Percentiles rank a stretch among this genome's conserved stretches.
Conservation (phyloP, 208 protist genomes). For the Trypanosoma cruzi region DNA sequence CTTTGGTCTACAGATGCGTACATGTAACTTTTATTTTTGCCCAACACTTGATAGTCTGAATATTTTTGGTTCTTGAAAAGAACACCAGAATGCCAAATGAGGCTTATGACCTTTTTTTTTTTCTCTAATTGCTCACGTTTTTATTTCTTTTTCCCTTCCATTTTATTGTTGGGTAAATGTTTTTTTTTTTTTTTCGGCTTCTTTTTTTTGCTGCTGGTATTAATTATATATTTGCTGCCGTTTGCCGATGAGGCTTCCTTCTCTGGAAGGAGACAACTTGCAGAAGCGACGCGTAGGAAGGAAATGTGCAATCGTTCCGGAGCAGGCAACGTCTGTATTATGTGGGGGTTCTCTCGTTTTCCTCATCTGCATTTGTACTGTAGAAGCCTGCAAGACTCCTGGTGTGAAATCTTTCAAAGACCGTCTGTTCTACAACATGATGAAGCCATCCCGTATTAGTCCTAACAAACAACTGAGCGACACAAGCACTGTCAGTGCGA, state of each 20-base stretch:
- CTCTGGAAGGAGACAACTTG: no score
- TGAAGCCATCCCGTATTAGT: constrained; percentile 5
- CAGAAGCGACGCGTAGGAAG: not conserved
- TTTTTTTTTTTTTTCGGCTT: not conserved
- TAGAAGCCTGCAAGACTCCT: constrained; percentile 24
- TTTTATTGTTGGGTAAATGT: not conserved
- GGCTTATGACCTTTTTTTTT: constrained; percentile 15
- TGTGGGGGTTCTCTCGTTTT: not conserved
- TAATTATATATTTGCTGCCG: not conserved
- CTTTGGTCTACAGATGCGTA: not conserved
- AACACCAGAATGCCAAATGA: no score
- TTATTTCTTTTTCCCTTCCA: constrained; percentile 8
- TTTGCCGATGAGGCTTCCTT: no score
- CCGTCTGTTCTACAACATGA: not conserved
- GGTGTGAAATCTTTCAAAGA: not conserved
- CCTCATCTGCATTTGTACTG: constrained; percentile 13
- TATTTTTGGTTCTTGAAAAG: no score
- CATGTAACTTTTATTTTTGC: not conserved
- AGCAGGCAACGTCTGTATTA: constrained; percentile 32
- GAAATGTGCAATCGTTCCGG: not conserved
- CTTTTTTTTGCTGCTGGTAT: not conserved
- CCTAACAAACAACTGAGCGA: constrained; percentile 4
- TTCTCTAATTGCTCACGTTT: constrained; percentile 9
- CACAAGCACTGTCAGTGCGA: constrained; percentile 11
- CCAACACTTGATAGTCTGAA: not conserved